These are phyloP conservation scores for Cladosporium sp. DNA, from an alignment of 2,329 filamentous ascomycete genomes.

Conservation along the genomic window DNA sequence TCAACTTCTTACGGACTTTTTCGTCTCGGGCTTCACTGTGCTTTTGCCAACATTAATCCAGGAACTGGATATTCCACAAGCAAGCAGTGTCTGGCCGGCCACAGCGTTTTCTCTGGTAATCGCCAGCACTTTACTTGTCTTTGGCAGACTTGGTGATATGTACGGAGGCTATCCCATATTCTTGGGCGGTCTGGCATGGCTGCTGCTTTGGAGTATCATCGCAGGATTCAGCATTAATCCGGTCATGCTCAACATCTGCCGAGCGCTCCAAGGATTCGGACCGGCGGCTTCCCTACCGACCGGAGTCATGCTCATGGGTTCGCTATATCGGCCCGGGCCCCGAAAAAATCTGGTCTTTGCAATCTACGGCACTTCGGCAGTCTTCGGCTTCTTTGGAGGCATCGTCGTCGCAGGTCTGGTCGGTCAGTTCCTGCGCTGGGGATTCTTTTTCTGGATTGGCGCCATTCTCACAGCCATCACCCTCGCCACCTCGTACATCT, in stretches of 20 bases:
- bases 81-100: constrained; percentile 57
- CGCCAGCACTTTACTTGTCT: constrained; percentile 50
- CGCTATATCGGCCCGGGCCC: constrained; percentile 34
- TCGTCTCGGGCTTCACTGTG: constrained; percentile 71
- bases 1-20: constrained; percentile 58
- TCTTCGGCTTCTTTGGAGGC: constrained; percentile 58
- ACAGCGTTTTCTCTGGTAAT: constrained; percentile 51
- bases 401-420: constrained; percentile 64
- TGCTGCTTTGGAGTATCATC: constrained; percentile 32
- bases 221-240: constrained; percentile 32
- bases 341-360: constrained; percentile 36
- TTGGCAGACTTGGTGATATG: constrained; percentile 50
- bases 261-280: constrained; percentile 35
- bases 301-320: constrained; percentile 34
- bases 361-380: constrained; percentile 52
- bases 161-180: constrained; percentile 63
- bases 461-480: constrained; percentile 53
- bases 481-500: constrained; percentile 44
- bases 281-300: constrained; percentile 34
- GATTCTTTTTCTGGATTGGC: constrained; percentile 69
- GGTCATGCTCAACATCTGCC: constrained; percentile 35
- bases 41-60: constrained; percentile 64
- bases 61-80: constrained; percentile 65
- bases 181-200: constrained; percentile 54
- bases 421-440: constrained; percentile 56